A percentile compares a stretch with the other conserved stretches of the same genome.
phyloP scores from a whole-genome alignment of 75 land plant genomes.

The Pinus albicaulis region DNA sequence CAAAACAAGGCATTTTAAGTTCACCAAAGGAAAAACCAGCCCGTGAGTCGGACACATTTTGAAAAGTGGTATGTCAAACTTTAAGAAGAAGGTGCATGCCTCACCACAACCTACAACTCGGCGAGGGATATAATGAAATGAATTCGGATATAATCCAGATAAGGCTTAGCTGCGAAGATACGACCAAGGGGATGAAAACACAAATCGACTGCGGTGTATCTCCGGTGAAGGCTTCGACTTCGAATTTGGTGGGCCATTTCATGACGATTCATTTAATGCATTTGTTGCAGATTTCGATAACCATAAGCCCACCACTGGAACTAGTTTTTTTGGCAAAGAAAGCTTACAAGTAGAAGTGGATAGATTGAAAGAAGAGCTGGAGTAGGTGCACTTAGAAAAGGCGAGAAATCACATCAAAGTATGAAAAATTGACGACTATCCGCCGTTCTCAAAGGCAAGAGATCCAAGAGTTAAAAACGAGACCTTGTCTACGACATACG shows the following conservation, averaged over 20 bases:
- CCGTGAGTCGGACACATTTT: slow-evolving; percentile 6
- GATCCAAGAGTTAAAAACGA: slow-evolving; percentile 87
- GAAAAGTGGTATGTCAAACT: slow-evolving; percentile 14
- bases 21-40: slow-evolving; percentile 28
- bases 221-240: slow-evolving; percentile 8
- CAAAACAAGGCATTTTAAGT: slow-evolving; percentile 1
- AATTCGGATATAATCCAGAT: slow-evolving; percentile 39
- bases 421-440: slow-evolving; percentile 87
- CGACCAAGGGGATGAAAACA: slow-evolving; percentile 13
- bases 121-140: slow-evolving; percentile 18
- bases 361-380: slow-evolving; percentile 61
- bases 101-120: slow-evolving; percentile 19
- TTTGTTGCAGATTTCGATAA: slow-evolving; percentile 82
- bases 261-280: slow-evolving; percentile 56
- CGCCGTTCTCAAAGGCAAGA: slow-evolving; percentile 94
- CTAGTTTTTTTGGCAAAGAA: slow-evolving; percentile 13
- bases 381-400: slow-evolving; percentile 64
- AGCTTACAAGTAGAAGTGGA: slow-evolving; percentile 57
- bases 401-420: slow-evolving; percentile 67
- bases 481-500: slow-evolving; percentile 45
- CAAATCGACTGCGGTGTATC: neutral
- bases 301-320: slow-evolving; percentile 23
- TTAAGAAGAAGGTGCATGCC: slow-evolving; percentile 12
- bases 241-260: slow-evolving; percentile 18
- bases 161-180: slow-evolving; percentile 32